Evolutionary conservation across 2,329 filamentous ascomycete species (phyloP).

Genomic region (Cordyceps cicadae): DNA sequence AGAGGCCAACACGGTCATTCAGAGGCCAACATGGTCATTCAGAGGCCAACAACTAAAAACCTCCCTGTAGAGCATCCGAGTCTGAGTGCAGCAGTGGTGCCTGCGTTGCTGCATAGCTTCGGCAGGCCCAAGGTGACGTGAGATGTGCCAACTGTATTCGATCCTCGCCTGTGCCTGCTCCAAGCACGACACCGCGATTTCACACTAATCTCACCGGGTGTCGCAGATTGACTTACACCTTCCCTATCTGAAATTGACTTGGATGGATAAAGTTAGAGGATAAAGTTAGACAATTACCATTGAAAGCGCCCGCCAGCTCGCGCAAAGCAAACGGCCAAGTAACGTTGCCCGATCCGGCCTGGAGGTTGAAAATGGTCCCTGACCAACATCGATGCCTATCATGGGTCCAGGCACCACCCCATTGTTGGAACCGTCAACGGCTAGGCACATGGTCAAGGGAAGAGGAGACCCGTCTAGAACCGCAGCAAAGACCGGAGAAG

Average conservation of each 20-base stretch:
- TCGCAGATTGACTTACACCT: not conserved
- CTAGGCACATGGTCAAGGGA: too few relatives aligned
- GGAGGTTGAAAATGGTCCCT: not conserved
- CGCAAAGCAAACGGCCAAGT: not conserved
- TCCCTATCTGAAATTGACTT: not conserved
- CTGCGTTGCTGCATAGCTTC: too few relatives aligned
- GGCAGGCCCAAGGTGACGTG: not conserved
- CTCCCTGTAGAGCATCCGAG: not conserved
- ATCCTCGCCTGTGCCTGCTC: too few relatives aligned
- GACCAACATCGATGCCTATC: not conserved
- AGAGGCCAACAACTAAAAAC: not conserved
- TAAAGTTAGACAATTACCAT: not conserved
- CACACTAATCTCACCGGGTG: not conserved
- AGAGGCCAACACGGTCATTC: not conserved
- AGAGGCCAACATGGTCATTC: not conserved
- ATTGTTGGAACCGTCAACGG: not conserved
- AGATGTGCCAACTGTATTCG: not conserved
- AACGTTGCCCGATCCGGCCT: conserved; percentile 1
- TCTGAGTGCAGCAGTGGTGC: too few relatives aligned
- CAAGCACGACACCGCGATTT: not conserved
- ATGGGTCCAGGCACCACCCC: not conserved
- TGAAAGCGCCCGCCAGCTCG: not conserved
- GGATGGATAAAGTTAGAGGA: not conserved
- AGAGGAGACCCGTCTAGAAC: not conserved
- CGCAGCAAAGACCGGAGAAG: not conserved